Evolutionary conservation across 495 filamentous ascomycete genomes (phyloP).

Genomic region (Lophiostoma macrostomum): DNA sequence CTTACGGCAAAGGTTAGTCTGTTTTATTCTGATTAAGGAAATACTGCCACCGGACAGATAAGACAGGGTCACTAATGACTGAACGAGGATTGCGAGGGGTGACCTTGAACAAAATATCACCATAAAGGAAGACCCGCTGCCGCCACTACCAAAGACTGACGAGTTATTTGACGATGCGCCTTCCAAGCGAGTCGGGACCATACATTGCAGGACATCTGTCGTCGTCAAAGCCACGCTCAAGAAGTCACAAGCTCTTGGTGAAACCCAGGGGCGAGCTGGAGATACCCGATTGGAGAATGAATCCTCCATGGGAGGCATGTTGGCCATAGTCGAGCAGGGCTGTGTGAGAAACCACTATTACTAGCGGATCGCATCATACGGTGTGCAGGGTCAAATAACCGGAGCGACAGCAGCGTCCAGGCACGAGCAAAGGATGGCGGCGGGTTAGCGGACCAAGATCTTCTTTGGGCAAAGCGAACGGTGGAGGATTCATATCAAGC

Average conservation of each 20-base stretch:
- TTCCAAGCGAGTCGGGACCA: conserved; percentile 13
- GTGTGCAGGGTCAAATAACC: conserved; percentile 15
- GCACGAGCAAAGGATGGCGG: conserved; percentile 4
- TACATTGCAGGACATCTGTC: conserved; percentile 16
- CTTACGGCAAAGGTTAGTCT: too few relatives aligned
- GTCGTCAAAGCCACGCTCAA: conserved; percentile 17
- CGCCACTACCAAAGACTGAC: conserved; percentile 19
- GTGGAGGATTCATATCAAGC: conserved; percentile 14
- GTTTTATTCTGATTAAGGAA: too few relatives aligned
- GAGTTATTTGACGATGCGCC: conserved; percentile 20
- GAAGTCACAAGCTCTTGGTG: conserved; percentile 24
- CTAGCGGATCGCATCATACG: conserved; percentile 7
- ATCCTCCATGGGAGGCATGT: conserved; percentile 13
- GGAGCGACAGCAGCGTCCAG: conserved; percentile 3
- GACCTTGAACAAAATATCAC: conserved; percentile 22
- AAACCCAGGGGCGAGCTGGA: conserved; percentile 10
- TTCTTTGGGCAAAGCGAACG: conserved; percentile 16
- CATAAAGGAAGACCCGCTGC: conserved; percentile 16
- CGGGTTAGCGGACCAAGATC: conserved; percentile 5
- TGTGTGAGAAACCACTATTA: conserved; percentile 10
- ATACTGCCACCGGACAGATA: too few relatives aligned
- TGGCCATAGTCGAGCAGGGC: conserved; percentile 12
- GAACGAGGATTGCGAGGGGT: conserved; percentile 17
- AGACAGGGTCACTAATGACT: too few relatives aligned
- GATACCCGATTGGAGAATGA: conserved; percentile 21